A percentile compares a stretch with the other conserved stretches of the same genome.
These are phyloP conservation scores for Bolboschoenus planiculmis DNA, from an alignment of 176 grass and related monocot species.

Conservation along the genomic window DNA sequence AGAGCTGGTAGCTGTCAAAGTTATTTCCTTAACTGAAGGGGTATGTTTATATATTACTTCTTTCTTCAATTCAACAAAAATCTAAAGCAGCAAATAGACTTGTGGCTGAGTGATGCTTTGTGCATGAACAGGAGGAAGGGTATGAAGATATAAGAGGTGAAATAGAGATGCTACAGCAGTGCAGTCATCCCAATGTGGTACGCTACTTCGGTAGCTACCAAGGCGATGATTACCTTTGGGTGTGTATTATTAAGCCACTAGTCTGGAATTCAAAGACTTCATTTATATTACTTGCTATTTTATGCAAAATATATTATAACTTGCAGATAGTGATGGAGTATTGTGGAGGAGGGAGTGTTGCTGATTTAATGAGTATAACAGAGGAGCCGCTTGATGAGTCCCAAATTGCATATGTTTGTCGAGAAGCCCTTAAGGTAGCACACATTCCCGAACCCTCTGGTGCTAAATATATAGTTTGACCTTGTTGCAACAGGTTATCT, in stretches of 20 bases:
- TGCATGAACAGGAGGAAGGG: slow-evolving; percentile 78
- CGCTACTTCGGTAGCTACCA: slow-evolving; percentile 98
- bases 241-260: slow-evolving; percentile 31
- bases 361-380: slow-evolving; percentile 89
- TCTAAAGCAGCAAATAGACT: slow-evolving; percentile 7
- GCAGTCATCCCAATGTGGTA: slow-evolving; percentile 96
- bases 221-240: slow-evolving; percentile 97
- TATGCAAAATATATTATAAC: slow-evolving; percentile 8
- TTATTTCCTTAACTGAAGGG: slow-evolving; percentile 98
- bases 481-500: not conserved
- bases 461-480: slow-evolving; percentile 7
- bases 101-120: slow-evolving; percentile 5
- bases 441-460: not conserved
- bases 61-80: slow-evolving; percentile 1
- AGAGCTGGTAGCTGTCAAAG: slow-evolving; percentile 97
- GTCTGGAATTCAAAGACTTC: not conserved
- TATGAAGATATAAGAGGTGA: slow-evolving; percentile 96
- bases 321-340: slow-evolving; percentile 99
- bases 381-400: slow-evolving; percentile 90
- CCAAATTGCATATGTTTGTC: slow-evolving; percentile 98
- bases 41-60: slow-evolving; percentile 34
- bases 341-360: slow-evolving; percentile 96
- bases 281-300: not conserved
- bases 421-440: slow-evolving; percentile 89
- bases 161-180: slow-evolving; percentile 99